Evolutionary conservation across 2,329 filamentous ascomycete genomes (phyloP), one percentile per base, ranked within the genome.

Genomic region (Nothopassalora personata): DNA sequence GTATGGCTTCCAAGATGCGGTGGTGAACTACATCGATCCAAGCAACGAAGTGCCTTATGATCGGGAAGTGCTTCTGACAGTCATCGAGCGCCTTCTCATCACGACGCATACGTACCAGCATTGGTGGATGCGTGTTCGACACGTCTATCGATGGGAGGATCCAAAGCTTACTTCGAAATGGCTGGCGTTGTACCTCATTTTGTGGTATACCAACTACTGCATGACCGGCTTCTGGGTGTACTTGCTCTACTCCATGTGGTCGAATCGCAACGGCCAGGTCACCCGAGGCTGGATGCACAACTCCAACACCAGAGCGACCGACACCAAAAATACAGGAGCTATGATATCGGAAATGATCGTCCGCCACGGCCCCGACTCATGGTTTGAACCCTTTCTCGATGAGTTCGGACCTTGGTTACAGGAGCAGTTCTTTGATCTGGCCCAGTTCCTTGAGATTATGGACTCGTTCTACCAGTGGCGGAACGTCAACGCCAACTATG

Each of bases 101-200:
- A 31, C 53, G 13, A 46, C 53, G 15, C 53, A 55, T 19, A 43
- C 34, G 5, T 48, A 45, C 13, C 53, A 55, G 28, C 8, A 36
- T 15, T 55, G 53, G 53, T 55, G 53, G 53, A 55, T 46, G 27
- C 53, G 53, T 11, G 43, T 55, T 4, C 53, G 53, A 47, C 45
- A 18, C 15, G 39, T 55, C 23, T 55, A 55, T 34, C 36, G 53
- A n/a, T 55, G 53, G 53, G 53, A 55, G 28, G 43, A 55, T 33
- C 53, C 53, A 13, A 30, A 18, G 28, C 28, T 55, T 3, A 55
- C 53, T 10, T 15, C 11, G 11, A 51, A 51, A 51, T 51, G 49
- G 49, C 30, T 51, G 11, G 18, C 18, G 18, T 3, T 18, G 11
- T 55, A 55, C 28, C n/a, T 48, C 34, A 19, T 55, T 2, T 28